phyloP scores from a whole-genome alignment of 2,329 filamentous ascomycete genomes.

The Pseudopithomyces maydicus region DNA sequence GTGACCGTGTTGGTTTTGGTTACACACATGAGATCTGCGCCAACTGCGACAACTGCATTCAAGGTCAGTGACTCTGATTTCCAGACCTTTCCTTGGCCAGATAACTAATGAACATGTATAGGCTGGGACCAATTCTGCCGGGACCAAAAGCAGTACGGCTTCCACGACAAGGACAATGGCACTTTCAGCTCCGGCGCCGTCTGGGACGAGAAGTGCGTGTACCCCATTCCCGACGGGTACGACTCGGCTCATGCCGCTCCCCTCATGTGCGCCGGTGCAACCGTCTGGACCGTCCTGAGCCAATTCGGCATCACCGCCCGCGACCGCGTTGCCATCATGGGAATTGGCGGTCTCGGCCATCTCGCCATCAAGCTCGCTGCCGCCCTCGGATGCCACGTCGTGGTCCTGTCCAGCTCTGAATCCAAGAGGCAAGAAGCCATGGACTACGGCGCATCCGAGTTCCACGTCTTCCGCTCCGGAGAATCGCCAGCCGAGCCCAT shows the following conservation, averaged over 20 bases:
- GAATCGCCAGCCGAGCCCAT: background rate
- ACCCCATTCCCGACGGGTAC: background rate
- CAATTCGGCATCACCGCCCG: background rate
- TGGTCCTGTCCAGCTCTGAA: background rate
- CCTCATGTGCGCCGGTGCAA: conserved; percentile 5
- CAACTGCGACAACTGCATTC: background rate
- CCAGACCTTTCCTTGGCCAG: background rate
- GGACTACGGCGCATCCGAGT: background rate
- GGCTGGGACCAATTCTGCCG: background rate
- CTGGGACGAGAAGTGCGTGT: background rate
- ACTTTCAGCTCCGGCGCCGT: background rate
- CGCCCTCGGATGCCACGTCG: background rate
- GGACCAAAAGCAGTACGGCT: background rate
- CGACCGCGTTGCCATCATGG: background rate
- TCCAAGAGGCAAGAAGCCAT: background rate
- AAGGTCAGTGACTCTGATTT: background rate
- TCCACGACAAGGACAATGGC: background rate
- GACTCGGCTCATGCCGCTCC: background rate
- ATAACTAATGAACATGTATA: background rate
- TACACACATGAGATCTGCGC: background rate
- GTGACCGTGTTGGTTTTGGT: background rate
- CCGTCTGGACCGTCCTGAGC: background rate
- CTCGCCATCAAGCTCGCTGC: background rate
- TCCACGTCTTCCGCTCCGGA: background rate
- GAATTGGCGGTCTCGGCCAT: conserved; percentile 3